These are phyloP conservation scores for Limnanthes douglasii DNA, from an alignment of 345 rosid species.

Conservation along the genomic window DNA sequence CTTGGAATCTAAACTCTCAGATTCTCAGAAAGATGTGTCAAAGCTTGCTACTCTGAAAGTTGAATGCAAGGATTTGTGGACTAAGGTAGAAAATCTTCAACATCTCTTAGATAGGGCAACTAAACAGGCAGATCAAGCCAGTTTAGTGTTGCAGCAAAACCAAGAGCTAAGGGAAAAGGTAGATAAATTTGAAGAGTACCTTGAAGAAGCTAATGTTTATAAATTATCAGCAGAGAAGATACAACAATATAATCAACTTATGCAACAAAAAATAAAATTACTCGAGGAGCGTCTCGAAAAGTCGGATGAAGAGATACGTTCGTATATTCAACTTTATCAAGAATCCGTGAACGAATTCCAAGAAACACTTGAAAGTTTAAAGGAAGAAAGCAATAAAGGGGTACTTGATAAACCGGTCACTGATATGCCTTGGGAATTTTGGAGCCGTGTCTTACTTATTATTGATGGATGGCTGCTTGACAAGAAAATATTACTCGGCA, in stretches of 20 bases:
- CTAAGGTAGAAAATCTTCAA: conserved; percentile 62
- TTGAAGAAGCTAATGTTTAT: conserved; percentile 59
- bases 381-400: conserved; percentile 64
- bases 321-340: conserved; percentile 66
- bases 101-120: conserved; percentile 49
- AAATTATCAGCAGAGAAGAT: conserved; percentile 60
- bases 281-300: conserved; percentile 72
- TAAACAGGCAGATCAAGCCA: conserved; percentile 75
- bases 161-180: conserved; percentile 69
- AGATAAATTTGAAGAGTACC: conserved; percentile 63
- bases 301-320: conserved; percentile 77
- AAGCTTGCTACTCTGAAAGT: conserved; percentile 48
- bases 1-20: conserved; percentile 51
- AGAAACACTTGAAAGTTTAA: conserved; percentile 60
- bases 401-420: conserved; percentile 46
- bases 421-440: conserved; percentile 81
- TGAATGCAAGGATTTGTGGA: conserved; percentile 57
- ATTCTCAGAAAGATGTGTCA: conserved; percentile 59
- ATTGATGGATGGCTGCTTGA: conserved; percentile 97
- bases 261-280: conserved; percentile 72
- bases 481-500: conserved; percentile 45
- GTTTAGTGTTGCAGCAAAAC: conserved; percentile 63
- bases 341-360: conserved; percentile 78
- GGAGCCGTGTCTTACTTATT: conserved; percentile 72
- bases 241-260: conserved; percentile 65